Evolutionary conservation across 2,329 filamentous ascomycete species (phyloP).

Genomic region (Botrytis aclada): DNA sequence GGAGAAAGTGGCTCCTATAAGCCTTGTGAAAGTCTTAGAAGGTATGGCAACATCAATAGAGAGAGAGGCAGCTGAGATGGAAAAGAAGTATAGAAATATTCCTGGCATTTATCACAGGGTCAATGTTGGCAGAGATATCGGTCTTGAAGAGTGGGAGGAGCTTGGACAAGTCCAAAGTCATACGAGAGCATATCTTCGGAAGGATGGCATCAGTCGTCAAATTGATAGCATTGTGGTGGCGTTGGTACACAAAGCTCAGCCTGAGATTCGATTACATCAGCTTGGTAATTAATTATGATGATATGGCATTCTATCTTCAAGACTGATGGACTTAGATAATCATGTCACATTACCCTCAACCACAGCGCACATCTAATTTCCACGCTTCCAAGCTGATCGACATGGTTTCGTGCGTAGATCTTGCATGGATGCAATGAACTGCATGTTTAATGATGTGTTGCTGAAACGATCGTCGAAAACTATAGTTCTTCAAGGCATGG

Average conservation of each 20-base stretch:
- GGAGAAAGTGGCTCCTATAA: not conserved
- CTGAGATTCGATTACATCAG: not conserved
- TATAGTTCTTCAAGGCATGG: not conserved
- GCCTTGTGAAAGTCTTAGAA: not conserved
- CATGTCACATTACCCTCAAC: not conserved
- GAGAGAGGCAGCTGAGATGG: not conserved
- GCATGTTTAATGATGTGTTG: not conserved
- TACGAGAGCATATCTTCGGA: not conserved
- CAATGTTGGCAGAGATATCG: not conserved
- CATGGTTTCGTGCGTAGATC: not conserved
- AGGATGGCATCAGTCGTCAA: not conserved
- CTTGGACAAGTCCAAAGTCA: not conserved
- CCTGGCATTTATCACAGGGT: not conserved
- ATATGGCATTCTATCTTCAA: not conserved
- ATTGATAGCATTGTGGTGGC: not conserved
- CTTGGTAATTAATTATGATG: not conserved
- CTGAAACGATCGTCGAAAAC: not conserved
- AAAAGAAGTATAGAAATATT: not conserved
- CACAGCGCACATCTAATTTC: not conserved
- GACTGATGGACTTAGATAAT: not conserved
- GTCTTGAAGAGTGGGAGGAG: not conserved
- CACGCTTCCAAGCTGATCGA: not conserved
- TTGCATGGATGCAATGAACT: not conserved
- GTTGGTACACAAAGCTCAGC: not conserved
- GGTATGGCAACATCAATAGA: not conserved